Base-by-base conservation (phyloP, 257 asterid species). In the Nicotiana knightiana region DNA sequence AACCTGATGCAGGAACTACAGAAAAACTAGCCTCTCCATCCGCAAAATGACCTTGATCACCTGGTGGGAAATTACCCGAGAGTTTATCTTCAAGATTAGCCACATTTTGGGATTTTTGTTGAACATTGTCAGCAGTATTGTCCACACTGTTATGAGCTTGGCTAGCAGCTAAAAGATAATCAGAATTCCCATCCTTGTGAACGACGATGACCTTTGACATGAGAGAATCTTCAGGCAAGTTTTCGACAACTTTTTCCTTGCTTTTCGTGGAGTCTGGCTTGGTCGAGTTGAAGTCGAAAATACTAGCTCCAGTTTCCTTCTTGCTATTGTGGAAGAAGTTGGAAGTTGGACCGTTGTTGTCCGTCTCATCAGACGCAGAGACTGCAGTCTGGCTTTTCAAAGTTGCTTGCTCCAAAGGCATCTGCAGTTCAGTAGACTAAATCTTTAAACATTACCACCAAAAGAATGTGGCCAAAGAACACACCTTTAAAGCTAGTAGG, bases 1-100 rank as follows among this genome's bases (percentile, higher is more conserved):
- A 86, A 82, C 91, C 91, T 48, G 89, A 80, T 7, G 67, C 39
- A 77, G 87, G 86, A 65, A 86, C 87, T 46, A 90, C 87, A 26
- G 98, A 88, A 91, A 93, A 94, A 81, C 99, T 96, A 1, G 93
- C 70, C 88, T 96, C 97, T 54, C 97, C 99, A 17, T 66, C 89
- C 21, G 89, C 96, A 24, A 82, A 81, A 61, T 81, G 86, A 55
- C 85, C 76, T 37, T 53, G 93, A 84, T 81, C 85, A 6, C 66
- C 71, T 6, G 75, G 64, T 9, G 90, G 78, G 55, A 75, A 70
- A 57, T 82, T 83, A 3, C 75, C 88, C 3, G 82, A 64, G 77
- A 68, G 73, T 35, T 21, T 82, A 7, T n/a, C 84, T 15, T 85
- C 88, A 39, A 76, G 63, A 80, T 81, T 24, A 32, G 37, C 30